Evolutionary conservation across 768 basidiomycete genomes (phyloP).

Genomic region (Porpolomopsis calyptriformis): DNA sequence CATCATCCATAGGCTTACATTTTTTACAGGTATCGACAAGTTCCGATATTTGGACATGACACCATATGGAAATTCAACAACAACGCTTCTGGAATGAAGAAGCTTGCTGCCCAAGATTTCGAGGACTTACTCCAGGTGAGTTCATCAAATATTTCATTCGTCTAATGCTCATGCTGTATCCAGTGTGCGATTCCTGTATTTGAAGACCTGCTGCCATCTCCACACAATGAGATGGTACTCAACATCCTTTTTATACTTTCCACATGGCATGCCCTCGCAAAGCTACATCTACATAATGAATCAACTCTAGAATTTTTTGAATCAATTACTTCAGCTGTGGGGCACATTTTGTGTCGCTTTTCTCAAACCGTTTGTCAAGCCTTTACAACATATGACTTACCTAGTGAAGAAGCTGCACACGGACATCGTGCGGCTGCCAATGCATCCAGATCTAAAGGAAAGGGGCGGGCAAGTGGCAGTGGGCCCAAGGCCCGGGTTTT

Average conservation of each 20-base stretch:
- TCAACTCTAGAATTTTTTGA: slow-evolving; percentile 20
- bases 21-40: slow-evolving; percentile 9
- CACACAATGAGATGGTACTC: slow-evolving; percentile 19
- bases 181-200: slow-evolving; percentile 28
- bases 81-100: slow-evolving; percentile 15
- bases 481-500: slow-evolving; percentile 12
- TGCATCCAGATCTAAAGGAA: neutral
- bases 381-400: slow-evolving; percentile 26
- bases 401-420: slow-evolving; percentile 26
- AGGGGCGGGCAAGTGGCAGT: neutral
- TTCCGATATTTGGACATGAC: slow-evolving; percentile 10
- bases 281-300: slow-evolving; percentile 30
- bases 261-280: slow-evolving; percentile 30
- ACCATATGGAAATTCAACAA: slow-evolving; percentile 16
- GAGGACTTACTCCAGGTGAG: slow-evolving; percentile 23
- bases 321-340: slow-evolving; percentile 15
- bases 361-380: slow-evolving; percentile 13
- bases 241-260: slow-evolving; percentile 24
- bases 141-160: too few relatives aligned
- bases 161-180: too few relatives aligned
- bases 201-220: slow-evolving; percentile 24
- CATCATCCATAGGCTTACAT: too few relatives aligned
- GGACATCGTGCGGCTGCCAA: slow-evolving; percentile 8
- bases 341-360: slow-evolving; percentile 21
- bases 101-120: slow-evolving; percentile 19